phyloP scores from a whole-genome alignment of 768 basidiomycete species.

The Naematelia aurantialba region DNA sequence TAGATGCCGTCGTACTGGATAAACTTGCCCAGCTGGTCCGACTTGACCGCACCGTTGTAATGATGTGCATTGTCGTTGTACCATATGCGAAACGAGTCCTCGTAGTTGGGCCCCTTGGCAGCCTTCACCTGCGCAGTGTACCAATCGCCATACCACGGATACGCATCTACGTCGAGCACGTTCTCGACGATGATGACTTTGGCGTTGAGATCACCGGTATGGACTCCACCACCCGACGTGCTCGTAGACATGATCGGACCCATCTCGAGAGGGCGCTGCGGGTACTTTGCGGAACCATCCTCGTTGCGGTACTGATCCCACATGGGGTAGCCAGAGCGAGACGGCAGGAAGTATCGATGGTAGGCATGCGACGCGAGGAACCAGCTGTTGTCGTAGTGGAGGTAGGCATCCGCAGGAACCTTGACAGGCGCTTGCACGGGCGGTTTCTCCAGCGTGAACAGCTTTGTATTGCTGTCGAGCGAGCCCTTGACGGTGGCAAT shows the following conservation, averaged over 20 bases:
- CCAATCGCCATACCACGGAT: neutral
- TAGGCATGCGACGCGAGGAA: neutral
- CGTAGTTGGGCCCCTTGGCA: neutral
- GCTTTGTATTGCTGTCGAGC: no score
- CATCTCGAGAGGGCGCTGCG: neutral
- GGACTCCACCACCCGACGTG: neutral
- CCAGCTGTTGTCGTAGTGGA: neutral
- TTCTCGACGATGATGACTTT: neutral
- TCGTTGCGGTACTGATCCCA: constrained; percentile 1
- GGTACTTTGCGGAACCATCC: neutral
- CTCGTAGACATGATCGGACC: neutral
- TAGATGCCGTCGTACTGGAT: constrained; percentile 1
- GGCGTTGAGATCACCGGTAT: neutral
- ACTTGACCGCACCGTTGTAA: neutral
- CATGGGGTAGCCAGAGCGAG: neutral
- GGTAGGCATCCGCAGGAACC: neutral
- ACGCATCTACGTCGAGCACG: neutral
- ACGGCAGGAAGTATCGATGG: neutral
- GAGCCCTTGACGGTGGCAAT: no score
- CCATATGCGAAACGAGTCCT: neutral
- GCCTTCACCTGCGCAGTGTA: neutral
- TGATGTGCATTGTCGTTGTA: neutral
- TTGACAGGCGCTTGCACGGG: neutral
- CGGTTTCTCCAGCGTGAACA: neutral
- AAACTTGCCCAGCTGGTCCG: neutral